phyloP scores from a whole-genome alignment of 1,284 basidiomycete species.

The Heterobasidion annosum region DNA sequence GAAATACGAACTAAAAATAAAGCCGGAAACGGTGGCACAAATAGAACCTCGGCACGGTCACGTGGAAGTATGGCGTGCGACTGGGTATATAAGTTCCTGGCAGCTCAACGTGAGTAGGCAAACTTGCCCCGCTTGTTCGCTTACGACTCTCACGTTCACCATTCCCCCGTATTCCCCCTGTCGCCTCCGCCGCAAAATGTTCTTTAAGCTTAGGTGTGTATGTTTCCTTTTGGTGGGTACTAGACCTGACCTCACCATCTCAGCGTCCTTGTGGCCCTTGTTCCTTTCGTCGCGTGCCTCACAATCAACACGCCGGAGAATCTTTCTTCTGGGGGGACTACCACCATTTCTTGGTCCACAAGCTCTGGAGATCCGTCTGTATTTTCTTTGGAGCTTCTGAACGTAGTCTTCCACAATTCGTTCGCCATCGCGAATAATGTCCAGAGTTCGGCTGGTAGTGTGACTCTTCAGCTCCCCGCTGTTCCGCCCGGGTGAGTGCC shows the following conservation, averaged over 20 bases:
- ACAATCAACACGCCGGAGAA: constrained; percentile 27
- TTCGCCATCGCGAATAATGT: constrained; percentile 57
- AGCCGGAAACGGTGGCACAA: no score
- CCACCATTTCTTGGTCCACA: constrained; percentile 41
- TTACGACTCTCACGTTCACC: constrained; percentile 9
- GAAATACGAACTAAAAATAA: no score
- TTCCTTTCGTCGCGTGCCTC: constrained; percentile 42
- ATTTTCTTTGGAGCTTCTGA: constrained; percentile 34
- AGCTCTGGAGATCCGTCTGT: constrained; percentile 28
- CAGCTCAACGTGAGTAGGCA: no score
- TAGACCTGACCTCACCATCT: background rate
- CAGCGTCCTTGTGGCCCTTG: constrained; percentile 35
- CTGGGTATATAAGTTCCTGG: background rate
- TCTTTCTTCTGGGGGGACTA: constrained; percentile 21
- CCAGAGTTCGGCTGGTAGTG: constrained; percentile 20
- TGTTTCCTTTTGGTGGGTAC: background rate
- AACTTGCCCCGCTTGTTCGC: background rate
- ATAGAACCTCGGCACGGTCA: no score
- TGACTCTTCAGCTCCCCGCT: constrained; percentile 36
- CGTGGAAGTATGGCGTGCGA: no score
- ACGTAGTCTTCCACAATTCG: constrained; percentile 41
- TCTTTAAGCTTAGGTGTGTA: constrained; percentile 24
- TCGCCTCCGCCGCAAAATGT: constrained; percentile 22
- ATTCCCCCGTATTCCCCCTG: background rate
- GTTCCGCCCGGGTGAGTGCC: constrained; percentile 40